A percentile compares a stretch with the other conserved stretches of the same genome.
phyloP scores from a whole-genome alignment of 441 rosid species.

The Gossypium schwendimanii region DNA sequence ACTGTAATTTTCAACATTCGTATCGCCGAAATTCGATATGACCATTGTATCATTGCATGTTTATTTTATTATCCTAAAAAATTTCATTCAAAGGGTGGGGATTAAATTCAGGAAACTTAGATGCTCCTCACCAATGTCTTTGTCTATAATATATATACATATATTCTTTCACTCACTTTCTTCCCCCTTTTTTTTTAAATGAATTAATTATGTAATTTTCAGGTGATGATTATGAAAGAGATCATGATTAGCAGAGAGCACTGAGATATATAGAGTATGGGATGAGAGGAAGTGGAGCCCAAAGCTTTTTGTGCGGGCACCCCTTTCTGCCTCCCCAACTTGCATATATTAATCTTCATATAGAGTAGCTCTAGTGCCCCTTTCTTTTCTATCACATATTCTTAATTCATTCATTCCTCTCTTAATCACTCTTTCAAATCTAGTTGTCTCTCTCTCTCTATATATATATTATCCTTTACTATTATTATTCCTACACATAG shows the following conservation, averaged over 20 bases:
- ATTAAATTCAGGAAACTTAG: conserved; percentile 19
- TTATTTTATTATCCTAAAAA: conserved; percentile 9
- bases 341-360: conserved; percentile 9
- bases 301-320: conserved; percentile 12
- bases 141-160: background rate
- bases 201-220: background rate
- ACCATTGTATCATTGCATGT: conserved; percentile 11
- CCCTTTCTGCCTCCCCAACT: conserved; percentile 28
- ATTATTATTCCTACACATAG: background rate
- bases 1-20: conserved; percentile 46
- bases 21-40: conserved; percentile 40
- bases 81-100: conserved; percentile 4
- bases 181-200: background rate
- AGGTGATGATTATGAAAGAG: conserved; percentile 12
- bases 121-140: background rate
- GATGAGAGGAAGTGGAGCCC: conserved; percentile 15
- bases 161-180: conserved; percentile 7
- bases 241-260: conserved; percentile 24
- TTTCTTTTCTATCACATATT: background rate
- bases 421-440: background rate
- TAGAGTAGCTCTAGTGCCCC: background rate
- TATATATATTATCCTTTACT: background rate
- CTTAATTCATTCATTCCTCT: background rate
- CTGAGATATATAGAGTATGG: background rate
- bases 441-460: background rate